These are phyloP conservation scores for Trichoderma sp. DNA, from an alignment of 2,329 filamentous ascomycete species.

Conservation along the genomic window DNA sequence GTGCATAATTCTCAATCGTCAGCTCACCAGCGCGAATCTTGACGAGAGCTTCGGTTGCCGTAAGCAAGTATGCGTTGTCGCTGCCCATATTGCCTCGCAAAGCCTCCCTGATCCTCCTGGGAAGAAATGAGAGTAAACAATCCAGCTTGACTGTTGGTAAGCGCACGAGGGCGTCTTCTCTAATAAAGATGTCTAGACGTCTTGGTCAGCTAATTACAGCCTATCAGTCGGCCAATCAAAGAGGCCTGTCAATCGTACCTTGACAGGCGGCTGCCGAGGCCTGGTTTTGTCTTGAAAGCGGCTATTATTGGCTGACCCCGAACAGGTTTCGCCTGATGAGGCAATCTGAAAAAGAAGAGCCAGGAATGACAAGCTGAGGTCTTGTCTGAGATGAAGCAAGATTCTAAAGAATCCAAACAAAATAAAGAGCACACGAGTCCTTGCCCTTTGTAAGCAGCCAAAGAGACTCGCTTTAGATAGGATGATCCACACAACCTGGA, in stretches of 20 bases:
- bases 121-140: conserved; percentile 1
- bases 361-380: neutral
- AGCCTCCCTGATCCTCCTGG: neutral
- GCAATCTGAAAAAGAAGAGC: neutral
- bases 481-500: neutral
- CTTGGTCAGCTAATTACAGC: neutral
- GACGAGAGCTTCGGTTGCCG: conserved; percentile 18
- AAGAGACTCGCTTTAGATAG: neutral
- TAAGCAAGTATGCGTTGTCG: conserved; percentile 20
- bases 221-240: neutral
- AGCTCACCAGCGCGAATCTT: conserved; percentile 18
- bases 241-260: neutral
- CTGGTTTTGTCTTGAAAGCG: neutral
- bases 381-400: neutral
- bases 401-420: neutral
- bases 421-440: neutral
- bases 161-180: conserved; percentile 3
- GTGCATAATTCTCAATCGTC: conserved; percentile 49
- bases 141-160: conserved; percentile 3
- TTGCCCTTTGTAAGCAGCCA: neutral
- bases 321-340: conserved; percentile 13
- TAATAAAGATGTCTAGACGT: neutral
- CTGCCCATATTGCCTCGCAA: conserved; percentile 6
- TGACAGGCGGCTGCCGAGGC: neutral
- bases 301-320: conserved; percentile 10